Evolutionary conservation across 2,329 filamentous ascomycete genomes (phyloP).

Genomic region (Xylariaceae sp.): DNA sequence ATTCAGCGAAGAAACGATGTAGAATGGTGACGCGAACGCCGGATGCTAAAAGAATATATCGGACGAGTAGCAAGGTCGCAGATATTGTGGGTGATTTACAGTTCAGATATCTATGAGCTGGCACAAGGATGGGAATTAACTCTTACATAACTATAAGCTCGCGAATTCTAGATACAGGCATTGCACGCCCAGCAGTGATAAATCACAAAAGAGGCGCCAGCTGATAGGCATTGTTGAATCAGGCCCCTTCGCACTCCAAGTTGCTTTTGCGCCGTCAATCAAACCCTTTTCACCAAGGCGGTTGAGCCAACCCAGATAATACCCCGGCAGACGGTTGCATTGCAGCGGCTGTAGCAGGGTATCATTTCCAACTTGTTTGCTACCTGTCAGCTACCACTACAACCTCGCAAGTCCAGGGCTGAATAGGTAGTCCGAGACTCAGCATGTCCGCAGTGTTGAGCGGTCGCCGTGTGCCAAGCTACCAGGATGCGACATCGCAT

Average conservation of each 20-base stretch:
- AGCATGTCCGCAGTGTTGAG: background rate
- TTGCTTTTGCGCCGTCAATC: conserved; percentile 13
- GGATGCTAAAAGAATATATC: too few relatives aligned
- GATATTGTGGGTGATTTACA: background rate
- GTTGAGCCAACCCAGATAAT: background rate
- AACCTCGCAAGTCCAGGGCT: background rate
- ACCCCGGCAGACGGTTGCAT: conserved; percentile 14
- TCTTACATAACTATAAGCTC: conserved; percentile 1
- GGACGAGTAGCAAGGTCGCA: too few relatives aligned
- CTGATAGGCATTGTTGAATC: conserved; percentile 1
- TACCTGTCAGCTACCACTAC: background rate
- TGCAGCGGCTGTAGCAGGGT: background rate
- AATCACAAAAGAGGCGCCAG: background rate
- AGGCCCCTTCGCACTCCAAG: background rate
- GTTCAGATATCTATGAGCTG: background rate
- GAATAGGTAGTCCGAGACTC: background rate
- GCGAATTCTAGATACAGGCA: background rate
- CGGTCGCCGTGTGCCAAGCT: background rate
- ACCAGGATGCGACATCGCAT: conserved; percentile 1
- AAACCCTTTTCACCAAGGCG: conserved; percentile 5
- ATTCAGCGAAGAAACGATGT: too few relatives aligned
- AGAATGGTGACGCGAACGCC: too few relatives aligned
- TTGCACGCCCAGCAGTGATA: conserved; percentile 10
- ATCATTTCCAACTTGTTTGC: background rate
- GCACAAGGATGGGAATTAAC: background rate